These are phyloP conservation scores for Ogataea degrootiae DNA, from an alignment of 805 yeast genomes.

Conservation along the genomic window DNA sequence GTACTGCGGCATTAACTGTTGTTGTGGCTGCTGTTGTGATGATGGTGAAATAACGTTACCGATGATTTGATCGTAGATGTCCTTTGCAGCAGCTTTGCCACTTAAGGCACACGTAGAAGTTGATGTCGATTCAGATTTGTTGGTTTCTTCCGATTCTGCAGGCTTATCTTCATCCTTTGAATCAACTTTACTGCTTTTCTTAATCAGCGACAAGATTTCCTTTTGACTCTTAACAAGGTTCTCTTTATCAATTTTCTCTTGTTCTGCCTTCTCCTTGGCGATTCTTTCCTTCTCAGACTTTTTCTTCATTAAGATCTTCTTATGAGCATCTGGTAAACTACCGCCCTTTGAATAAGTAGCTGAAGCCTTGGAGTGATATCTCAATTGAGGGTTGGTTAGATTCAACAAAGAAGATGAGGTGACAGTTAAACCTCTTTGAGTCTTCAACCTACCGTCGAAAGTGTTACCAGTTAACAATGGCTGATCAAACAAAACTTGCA, in stretches of 20 bases:
- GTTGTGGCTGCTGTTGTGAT: not conserved
- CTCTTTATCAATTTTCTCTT: conserved; percentile 22
- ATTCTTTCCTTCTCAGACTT: conserved; percentile 21
- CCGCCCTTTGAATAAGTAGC: conserved; percentile 29
- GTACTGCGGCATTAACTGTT: not conserved
- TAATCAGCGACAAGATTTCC: conserved; percentile 42
- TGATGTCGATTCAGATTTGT: not conserved
- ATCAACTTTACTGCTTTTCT: conserved; percentile 26
- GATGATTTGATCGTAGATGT: conserved; percentile 26
- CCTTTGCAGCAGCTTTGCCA: conserved; percentile 20
- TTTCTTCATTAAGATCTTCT: conserved; percentile 16
- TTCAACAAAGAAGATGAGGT: conserved; percentile 81
- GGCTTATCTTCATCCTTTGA: conserved; percentile 6
- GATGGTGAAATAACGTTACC: conserved; percentile 18
- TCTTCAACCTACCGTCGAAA: conserved; percentile 68
- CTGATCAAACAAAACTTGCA: conserved; percentile 80
- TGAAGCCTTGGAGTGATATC: conserved; percentile 69
- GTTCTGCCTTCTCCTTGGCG: too few species aligned
- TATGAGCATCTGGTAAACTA: conserved; percentile 12
- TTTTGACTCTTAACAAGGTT: conserved; percentile 30
- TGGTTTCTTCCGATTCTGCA: not conserved
- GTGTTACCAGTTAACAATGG: conserved; percentile 79
- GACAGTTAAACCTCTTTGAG: conserved; percentile 80
- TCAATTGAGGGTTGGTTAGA: conserved; percentile 66
- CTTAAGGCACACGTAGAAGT: not conserved